These are phyloP conservation scores for Colletotrichum plurivorum DNA, from an alignment of 2,329 filamentous ascomycete species.

Conservation along the genomic window DNA sequence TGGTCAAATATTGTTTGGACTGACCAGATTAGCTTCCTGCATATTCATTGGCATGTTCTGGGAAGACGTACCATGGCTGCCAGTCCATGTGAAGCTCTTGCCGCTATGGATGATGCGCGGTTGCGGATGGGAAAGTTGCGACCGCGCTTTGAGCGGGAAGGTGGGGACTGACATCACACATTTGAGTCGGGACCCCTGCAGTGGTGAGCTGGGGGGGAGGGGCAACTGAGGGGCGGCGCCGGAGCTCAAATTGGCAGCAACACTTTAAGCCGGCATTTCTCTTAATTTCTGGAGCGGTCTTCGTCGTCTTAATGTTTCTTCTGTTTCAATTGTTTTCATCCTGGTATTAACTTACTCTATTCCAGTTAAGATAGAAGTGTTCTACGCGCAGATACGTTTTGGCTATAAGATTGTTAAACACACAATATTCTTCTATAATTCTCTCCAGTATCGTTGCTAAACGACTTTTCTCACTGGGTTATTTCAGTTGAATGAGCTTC, in stretches of 20 bases:
- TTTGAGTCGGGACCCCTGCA: constrained; percentile 31
- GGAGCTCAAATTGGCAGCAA: constrained; percentile 1
- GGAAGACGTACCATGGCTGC: constrained; percentile 54
- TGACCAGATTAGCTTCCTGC: constrained; percentile 55
- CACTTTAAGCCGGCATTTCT: not conserved
- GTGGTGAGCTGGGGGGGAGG: constrained; percentile 21
- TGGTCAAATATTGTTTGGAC: constrained; percentile 99
- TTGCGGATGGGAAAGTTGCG: constrained; percentile 37
- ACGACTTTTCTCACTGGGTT: too few relatives aligned
- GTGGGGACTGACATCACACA: constrained; percentile 41
- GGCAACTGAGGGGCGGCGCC: constrained; percentile 36
- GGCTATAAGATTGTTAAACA: too few relatives aligned
- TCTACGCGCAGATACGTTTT: too few relatives aligned
- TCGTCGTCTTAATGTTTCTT: not conserved
- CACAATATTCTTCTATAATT: too few relatives aligned
- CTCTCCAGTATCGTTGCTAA: too few relatives aligned
- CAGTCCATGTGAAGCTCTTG: constrained; percentile 50
- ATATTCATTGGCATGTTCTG: not conserved
- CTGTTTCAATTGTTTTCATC: too few relatives aligned
- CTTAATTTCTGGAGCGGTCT: too few relatives aligned
- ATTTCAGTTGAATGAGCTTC: too few relatives aligned
- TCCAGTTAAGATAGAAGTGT: too few relatives aligned
- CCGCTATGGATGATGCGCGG: constrained; percentile 42
- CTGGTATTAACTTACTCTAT: too few relatives aligned
- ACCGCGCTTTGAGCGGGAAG: constrained; percentile 29